phyloP scores from a whole-genome alignment of 1,284 basidiomycete species.

The Lentinula novae-zelandiae region DNA sequence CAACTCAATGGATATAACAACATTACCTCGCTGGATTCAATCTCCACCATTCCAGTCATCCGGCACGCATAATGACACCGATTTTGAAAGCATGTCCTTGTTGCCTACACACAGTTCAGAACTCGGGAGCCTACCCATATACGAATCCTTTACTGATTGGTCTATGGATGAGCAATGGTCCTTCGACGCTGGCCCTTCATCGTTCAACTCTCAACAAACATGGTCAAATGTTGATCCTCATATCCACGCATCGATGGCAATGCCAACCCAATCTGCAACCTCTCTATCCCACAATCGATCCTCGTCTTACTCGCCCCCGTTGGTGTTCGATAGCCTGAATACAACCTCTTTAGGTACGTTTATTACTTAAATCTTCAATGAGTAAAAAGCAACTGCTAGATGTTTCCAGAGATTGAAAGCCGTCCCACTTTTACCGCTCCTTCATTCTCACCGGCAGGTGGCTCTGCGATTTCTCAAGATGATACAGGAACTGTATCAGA shows the following conservation, averaged over 20 bases:
- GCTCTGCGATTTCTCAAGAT: not conserved
- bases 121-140: slow-evolving; percentile 12
- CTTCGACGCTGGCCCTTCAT: not conserved
- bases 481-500: not conserved
- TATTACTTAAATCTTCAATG: not conserved
- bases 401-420: not conserved
- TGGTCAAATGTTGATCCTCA: not conserved
- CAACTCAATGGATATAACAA: too few species aligned
- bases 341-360: not conserved
- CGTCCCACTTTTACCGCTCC: not conserved
- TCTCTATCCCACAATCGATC: not conserved
- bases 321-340: not conserved
- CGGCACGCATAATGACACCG: not conserved
- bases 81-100: not conserved
- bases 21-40: not conserved
- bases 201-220: not conserved
- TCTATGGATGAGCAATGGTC: not conserved
- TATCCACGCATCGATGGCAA: not conserved
- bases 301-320: not conserved
- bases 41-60: not conserved
- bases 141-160: slow-evolving; percentile 7
- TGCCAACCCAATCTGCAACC: too few species aligned
- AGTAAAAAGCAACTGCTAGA: not conserved
- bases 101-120: slow-evolving; percentile 13
- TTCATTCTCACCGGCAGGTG: not conserved